Evolutionary conservation across 1,284 basidiomycete species (phyloP).

Genomic region (Ganoderma boninense): DNA sequence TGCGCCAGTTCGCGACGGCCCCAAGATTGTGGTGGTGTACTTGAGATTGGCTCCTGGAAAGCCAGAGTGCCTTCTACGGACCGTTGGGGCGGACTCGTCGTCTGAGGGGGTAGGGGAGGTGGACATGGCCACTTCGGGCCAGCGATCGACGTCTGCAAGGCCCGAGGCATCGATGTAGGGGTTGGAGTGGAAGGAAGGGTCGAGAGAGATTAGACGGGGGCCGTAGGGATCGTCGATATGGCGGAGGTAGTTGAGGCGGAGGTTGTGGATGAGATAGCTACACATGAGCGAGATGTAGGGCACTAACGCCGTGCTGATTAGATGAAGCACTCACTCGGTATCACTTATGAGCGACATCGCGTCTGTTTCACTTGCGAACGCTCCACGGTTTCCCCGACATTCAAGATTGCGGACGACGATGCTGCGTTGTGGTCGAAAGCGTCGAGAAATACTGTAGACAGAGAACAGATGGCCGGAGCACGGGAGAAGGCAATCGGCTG

Average conservation of each 20-base stretch:
- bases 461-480: neutral
- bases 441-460: neutral
- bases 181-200: conserved; percentile 76
- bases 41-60: conserved; percentile 73
- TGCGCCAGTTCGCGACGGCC: conserved; percentile 43
- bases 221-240: conserved; percentile 88
- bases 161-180: conserved; percentile 84
- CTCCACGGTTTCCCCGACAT: neutral
- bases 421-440: neutral
- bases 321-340: conserved; percentile 51
- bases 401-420: neutral
- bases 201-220: conserved; percentile 80
- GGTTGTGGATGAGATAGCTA: conserved; percentile 87
- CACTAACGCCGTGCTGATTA: neutral
- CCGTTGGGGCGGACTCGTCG: conserved; percentile 58
- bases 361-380: neutral
- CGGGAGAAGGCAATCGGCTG: neutral
- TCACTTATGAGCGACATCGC: conserved; percentile 73
- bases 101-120: conserved; percentile 75
- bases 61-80: conserved; percentile 51
- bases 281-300: conserved; percentile 12
- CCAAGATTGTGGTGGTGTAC: conserved; percentile 87
- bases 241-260: conserved; percentile 88
- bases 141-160: conserved; percentile 78
- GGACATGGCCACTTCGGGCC: conserved; percentile 83